Base-by-base conservation (phyloP, 805 yeast genomes). In the Spencermartinsiella europaea region DNA sequence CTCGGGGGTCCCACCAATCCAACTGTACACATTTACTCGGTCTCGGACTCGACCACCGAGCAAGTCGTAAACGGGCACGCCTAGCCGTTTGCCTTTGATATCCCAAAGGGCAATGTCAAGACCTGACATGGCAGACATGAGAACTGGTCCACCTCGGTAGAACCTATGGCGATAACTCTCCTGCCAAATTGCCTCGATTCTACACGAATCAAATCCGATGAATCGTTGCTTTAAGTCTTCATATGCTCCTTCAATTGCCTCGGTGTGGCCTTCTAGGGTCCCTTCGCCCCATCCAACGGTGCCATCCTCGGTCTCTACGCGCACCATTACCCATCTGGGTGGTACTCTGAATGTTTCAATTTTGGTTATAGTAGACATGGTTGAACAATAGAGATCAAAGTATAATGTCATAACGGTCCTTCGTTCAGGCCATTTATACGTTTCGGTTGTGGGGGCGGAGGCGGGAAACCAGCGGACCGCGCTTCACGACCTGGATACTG, bases 51-150 rank as follows among this genome's bases (percentile, higher is more conserved):
- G 55, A 15, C 66, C 66, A 25, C 66, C 66, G 5, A 62, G 51
- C 20, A 62, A 51, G 41, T 60, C 58, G 39, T 46, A 62, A 25
- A 62, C 54, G 1, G 66, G 66, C 3, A 62, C 63, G n/a, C 60
- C 60, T 12, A 62, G 59, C 5, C 53, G 25, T 45, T 54, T 57
- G 28, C 66, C 66, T 48, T 62, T 62, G 42, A 62, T 51, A 46
- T 62, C 66, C 66, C 66, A 62, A 31, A 62, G 51, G 4, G 66
- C 66, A 41, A 62, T 62, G 46, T 62, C 66, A 22, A 62, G 55
- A 4, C 66, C 66, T 20, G 66, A 46, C 2, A 62, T 46, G 15
- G 66, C 66, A 17, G 66, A 61, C 60, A 58, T 58, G 41, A 62
- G 46, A 25, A 62, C 66, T 15, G 53, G 54, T 7, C 66, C 66